Evolutionary conservation across 2,329 filamentous ascomycete species (phyloP).

Genomic region (Botrytis sinoallii): DNA sequence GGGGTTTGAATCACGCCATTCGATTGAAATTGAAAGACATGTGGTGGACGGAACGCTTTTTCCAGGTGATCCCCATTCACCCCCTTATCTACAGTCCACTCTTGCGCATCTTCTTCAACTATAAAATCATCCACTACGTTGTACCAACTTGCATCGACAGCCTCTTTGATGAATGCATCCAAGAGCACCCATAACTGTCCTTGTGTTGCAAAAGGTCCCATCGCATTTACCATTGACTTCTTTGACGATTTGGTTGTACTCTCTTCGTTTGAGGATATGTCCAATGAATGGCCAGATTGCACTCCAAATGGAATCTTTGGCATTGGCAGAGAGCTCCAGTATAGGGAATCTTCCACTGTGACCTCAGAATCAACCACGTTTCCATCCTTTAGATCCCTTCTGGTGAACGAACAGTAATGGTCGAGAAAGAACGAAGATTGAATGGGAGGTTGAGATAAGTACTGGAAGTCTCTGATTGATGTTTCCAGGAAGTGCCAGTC

Average conservation of each 20-base stretch:
- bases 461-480: not conserved
- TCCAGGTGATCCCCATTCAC: not conserved
- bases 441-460: not conserved
- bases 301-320: too few relatives aligned
- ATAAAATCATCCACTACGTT: not conserved
- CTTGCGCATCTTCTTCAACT: not conserved
- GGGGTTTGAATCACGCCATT: not conserved
- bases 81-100: not conserved
- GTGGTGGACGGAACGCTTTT: not conserved
- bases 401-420: too few relatives aligned
- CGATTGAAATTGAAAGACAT: not conserved
- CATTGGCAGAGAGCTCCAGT: too few relatives aligned
- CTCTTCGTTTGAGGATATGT: too few relatives aligned
- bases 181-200: not conserved
- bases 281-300: too few relatives aligned
- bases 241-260: not conserved
- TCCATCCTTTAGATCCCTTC: too few relatives aligned
- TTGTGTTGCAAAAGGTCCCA: not conserved
- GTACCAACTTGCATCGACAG: not conserved
- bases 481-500: not conserved
- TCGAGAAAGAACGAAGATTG: too few relatives aligned
- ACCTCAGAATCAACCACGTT: not conserved
- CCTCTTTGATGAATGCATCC: not conserved
- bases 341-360: not conserved
- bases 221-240: not conserved